Evolutionary conservation across 2,329 filamentous ascomycete genomes (phyloP), one percentile per base, ranked within the genome.

Genomic region (Diaporthe destruens): DNA sequence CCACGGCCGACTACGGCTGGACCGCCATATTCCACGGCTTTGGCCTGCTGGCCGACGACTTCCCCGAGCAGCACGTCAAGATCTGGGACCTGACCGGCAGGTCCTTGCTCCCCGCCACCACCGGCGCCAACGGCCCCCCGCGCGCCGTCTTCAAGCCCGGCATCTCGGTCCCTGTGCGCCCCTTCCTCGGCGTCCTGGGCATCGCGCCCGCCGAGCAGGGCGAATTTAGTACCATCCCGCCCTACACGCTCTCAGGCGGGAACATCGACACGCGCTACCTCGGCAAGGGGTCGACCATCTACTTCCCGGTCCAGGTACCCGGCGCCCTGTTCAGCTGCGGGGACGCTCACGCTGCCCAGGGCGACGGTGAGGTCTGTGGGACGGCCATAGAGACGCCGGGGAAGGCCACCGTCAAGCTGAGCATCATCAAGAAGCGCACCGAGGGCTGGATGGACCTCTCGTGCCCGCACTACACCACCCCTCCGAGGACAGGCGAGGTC

Each of bases 301-400:
- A 84, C 76, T 80, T 88, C 0, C 86, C 87, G 18, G 83, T 88
- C 16, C 82, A 87, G 76, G 84, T 84, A 0, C 75, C 81, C 3
- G 87, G 87, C 0, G 87, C 86, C 0, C 79, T 88, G 16, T 87
- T 89, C 77, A 87, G 85, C 76, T 87, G 85, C 73, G 87, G 87
- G 47, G 87, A 89, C 76, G 87, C 86, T 0, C 87, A 89, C 77
- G 86, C 85, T 3, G 86, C 85, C 0, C 87, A 89, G 76, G 87
- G 87, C 3, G 86, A 88, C 73, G 87, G 87, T 4, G 87, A 88
- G 75, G 84, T 88, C 29, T 88, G 86, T 75, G 86, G 87, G 7
- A 87, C 86, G n/a, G 87, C 87, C 8, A 87, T 89, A 75, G 87
- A 89, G 80, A 88, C 86, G 34, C 82, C 85, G 1, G 85, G 87